Base-by-base conservation (phyloP, 306 rosid genomes). In the Lathyrus aphaca region DNA sequence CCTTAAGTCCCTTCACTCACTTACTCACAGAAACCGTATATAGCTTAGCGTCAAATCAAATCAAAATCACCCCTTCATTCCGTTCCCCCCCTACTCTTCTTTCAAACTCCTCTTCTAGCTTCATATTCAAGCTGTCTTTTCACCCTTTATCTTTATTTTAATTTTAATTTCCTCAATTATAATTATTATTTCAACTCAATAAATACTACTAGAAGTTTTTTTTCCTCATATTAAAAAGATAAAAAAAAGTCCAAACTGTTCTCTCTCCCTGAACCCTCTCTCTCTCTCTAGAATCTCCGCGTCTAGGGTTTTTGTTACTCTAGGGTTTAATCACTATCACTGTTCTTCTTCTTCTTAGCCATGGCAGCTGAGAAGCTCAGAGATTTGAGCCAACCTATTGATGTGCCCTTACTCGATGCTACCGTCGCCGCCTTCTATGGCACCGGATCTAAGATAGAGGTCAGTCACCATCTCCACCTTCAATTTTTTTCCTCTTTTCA, bases 381-480 rank as follows among this genome's bases (percentile, higher is more conserved):
- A 66, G 97, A 95, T 85, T 91, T 95, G 88, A 82, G 87, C 63
- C 92, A 89, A 44, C 99, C 97, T 55, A 89, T 95, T 66, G 97
- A 95, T 53, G 99, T 95, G 9, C 74, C 82, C 1, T 57, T 88
- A 55, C 99, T 95, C 56, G 99, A 95, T 69, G 97, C 99, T 58
- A 95, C 99, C 71, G 99, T 95, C 25, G 82, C 95, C 10, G 99
- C 99, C 80, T 95, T 95, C 84, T 95, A 95, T 69, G 99, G 99
- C 80, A 95, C 99, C 72, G 99, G 97, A 95, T 95, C 99, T 91
- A 95, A 91, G 78, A 91, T 84, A 77, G 96, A 95, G 96, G 99
- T 87, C 46, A 74, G 76, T 14, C 48, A 18, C 65, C 66, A 16
- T 63, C 25, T 38, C 35, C 23, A 56, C 18, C 19, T 30, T 56